Evolutionary conservation across 352 stramenopile genomes (phyloP), one percentile per base, ranked within the genome.

Genomic region (Phytopythium vexans): DNA sequence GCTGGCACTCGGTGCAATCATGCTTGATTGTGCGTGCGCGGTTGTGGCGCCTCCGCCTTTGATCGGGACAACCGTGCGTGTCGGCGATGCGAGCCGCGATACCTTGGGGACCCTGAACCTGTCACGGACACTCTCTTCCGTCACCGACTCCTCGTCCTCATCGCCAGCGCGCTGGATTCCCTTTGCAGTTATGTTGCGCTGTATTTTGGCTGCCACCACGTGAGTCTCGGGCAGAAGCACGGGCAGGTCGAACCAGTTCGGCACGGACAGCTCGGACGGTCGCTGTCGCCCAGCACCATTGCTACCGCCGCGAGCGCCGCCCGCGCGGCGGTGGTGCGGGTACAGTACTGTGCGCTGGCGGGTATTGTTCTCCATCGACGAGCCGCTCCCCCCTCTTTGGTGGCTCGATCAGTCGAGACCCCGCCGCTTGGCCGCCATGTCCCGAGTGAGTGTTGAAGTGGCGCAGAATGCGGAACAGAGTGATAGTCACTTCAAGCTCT

Each of bases 171-270:
- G 12, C 21, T 27, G 21, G 2, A 27, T 27, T 2, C 6, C 54
- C 14, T 14, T 32, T 11, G 11, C n/a, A 1, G 34, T 14, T 6
- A 66, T n/a, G n/a, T 60, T 64, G 41, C 67, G 67, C 51, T 85
- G 78, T 31, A 88, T 70, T 27, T 64, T 66, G 1, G 60, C 68
- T 3, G 64, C 62, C 1, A 78, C 64, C 3, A 63, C 44, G 48
- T 88, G 41, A 1, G 56, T 42, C 51, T 83, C 72, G 0, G 77
- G 71, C 27, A 87, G 49, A 35, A 88, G 49, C 55, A 90, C 53
- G 3, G 80, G 75, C 32, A 90, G 64, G 39, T 90, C 77, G 60
- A 86, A 87, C 77, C 75, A 88, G 40, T 60, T 73, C 11, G 80
- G 77, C 27, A 74, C 66, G 3, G 62, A 45, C 16, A 74, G 41